Conservation (phyloP, 306 rosid genomes). For the Trifolium dubium region DNA sequence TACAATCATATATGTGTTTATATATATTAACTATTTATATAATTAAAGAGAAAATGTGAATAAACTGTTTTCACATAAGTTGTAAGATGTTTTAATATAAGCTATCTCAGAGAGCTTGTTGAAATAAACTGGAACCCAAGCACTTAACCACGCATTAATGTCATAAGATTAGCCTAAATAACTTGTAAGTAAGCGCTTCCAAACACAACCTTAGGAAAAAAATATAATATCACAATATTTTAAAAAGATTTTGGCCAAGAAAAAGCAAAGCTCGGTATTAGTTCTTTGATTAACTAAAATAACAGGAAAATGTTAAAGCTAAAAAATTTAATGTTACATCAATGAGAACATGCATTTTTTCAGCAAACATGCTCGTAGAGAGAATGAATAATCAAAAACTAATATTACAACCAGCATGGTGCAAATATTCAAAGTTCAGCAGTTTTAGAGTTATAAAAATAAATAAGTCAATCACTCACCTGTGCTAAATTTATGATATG, state of each 20-base stretch:
- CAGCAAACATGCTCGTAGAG: constrained; percentile 14
- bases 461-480: constrained; percentile 56
- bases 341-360: constrained; percentile 31
- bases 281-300: constrained; percentile 31
- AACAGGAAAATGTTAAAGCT: not conserved
- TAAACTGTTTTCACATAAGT: not conserved
- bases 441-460: constrained; percentile 13
- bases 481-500: constrained; percentile 91
- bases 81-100: not conserved
- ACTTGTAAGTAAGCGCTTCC: not conserved
- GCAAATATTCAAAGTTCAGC: constrained; percentile 30
- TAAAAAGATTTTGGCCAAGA: constrained; percentile 15
- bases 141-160: not conserved
- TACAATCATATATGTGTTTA: not conserved
- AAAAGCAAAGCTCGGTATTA: not conserved
- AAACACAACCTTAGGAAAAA: not conserved
- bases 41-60: not conserved
- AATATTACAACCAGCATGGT: constrained; percentile 23
- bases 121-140: not conserved
- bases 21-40: not conserved
- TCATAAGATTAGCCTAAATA: not conserved
- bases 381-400: constrained; percentile 17
- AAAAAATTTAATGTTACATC: not conserved
- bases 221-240: constrained; percentile 15
- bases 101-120: not conserved